These are phyloP conservation scores for Sordariomycetes sp. DNA, from an alignment of 2,329 filamentous ascomycete genomes.

Conservation along the genomic window DNA sequence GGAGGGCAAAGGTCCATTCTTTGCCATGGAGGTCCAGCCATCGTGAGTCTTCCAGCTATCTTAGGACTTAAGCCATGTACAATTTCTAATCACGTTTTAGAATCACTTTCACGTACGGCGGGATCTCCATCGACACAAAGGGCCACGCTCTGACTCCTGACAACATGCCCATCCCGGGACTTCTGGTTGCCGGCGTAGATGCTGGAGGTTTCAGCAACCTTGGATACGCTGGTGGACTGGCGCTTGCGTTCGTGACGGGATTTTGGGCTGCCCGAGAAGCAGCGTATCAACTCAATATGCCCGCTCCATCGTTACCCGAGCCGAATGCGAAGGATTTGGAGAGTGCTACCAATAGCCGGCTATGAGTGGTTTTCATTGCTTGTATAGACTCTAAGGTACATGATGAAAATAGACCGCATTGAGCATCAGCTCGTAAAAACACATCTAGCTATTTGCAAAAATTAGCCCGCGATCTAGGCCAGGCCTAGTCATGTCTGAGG, in stretches of 20 bases:
- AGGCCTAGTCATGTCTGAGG: too few species aligned
- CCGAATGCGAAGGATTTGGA: conserved; percentile 1
- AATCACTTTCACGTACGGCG: conserved; percentile 3
- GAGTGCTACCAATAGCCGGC: too few species aligned
- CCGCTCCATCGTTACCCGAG: background rate
- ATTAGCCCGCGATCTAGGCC: too few species aligned
- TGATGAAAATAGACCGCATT: too few species aligned
- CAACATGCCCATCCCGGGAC: background rate
- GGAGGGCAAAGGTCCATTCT: conserved; percentile 1
- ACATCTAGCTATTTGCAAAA: too few species aligned
- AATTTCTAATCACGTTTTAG: too few species aligned
- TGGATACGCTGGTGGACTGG: conserved; percentile 1
- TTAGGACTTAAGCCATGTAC: too few species aligned
- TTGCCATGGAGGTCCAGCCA: conserved; percentile 2
- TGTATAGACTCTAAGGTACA: too few species aligned
- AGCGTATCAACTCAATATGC: background rate
- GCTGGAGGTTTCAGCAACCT: conserved; percentile 3
- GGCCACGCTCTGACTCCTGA: conserved; percentile 1
- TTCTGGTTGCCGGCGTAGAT: conserved; percentile 2
- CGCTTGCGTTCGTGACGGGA: conserved; percentile 1
- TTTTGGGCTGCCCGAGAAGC: background rate
- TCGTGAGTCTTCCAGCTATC: too few species aligned
- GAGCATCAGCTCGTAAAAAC: too few species aligned
- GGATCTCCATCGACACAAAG: conserved; percentile 1
- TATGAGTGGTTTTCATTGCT: too few species aligned